Evolutionary conservation across 805 yeast genomes (phyloP), one percentile per base, ranked within the genome.

Genomic region (Wickerhamiella australiensis): DNA sequence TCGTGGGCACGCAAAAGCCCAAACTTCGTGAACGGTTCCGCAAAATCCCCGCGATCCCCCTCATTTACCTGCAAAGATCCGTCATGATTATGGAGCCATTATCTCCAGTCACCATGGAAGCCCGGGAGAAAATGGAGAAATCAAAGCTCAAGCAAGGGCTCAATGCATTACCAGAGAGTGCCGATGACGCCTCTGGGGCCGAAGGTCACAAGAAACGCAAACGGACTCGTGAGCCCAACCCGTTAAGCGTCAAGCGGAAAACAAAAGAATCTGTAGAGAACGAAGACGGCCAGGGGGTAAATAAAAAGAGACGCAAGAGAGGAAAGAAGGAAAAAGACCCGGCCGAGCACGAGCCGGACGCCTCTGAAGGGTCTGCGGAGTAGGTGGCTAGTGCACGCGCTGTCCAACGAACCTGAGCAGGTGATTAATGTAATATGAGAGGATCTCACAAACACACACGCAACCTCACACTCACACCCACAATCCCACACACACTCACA

Each of bases 31-130:
- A 77, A 50, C 68, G 70, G 44, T 69, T 92, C 53, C 74, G 97
- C 56, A 70, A 70, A 26, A 71, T 87, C 9, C 94, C 98, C 0
- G 98, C 96, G 11, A 82, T 86, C 1, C 98, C 98, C 1, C 65
- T 92, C 55, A 69, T 90, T 8, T 88, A 83, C 63, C 79, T 92
- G 77, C 80, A 83, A 60, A 73, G 96, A 53, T 78, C 95, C 1
- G 98, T 92, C 15, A 85, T 92, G 90, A 80, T 92, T 23, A 79
- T 92, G 92, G 98, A 92, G 65, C 96, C 96, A 6, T 68, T 87
- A 56, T 83, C 95, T 47, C 75, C 74, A 35, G 84, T 85, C 5
- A 82, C 90, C 40, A 71, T 69, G 11, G 63, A 61, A 42, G 70
- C 72, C 13, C 77, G 78, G 49, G 60, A 60, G 42, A 57, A 65